Conservation (phyloP, 495 filamentous ascomycete species). For the Bombardia bombarda region DNA sequence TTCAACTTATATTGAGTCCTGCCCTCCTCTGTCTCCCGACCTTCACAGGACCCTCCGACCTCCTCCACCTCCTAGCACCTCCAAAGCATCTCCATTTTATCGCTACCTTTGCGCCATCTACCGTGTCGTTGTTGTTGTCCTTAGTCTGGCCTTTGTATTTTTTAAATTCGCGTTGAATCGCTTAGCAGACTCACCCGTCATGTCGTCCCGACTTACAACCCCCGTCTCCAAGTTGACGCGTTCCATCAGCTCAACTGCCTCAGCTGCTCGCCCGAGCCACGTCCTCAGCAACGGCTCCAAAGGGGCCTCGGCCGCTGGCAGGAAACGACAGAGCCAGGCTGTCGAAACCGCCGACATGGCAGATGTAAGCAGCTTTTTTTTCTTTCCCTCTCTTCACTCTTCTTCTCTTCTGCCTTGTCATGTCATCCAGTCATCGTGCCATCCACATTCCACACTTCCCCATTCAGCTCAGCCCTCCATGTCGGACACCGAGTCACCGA, state of each 20-base stretch:
- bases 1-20: constrained; percentile 13
- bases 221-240: constrained; percentile 38
- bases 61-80: too few species aligned
- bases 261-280: constrained; percentile 23
- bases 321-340: constrained; percentile 12
- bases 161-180: too few species aligned
- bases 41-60: too few species aligned
- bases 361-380: constrained; percentile 13
- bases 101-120: too few species aligned
- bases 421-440: too few species aligned
- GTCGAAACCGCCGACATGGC: constrained; percentile 11
- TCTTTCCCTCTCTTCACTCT: too few species aligned
- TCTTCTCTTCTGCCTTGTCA: too few species aligned
- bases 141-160: neutral
- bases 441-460: neutral
- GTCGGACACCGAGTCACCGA: constrained; percentile 5
- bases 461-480: too few species aligned
- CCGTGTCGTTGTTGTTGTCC: too few species aligned
- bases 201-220: constrained; percentile 32
- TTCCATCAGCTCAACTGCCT: constrained; percentile 32
- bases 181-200: constrained; percentile 3
- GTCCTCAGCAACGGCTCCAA: constrained; percentile 28
- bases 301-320: constrained; percentile 14
- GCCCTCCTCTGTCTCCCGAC: constrained; percentile 2
- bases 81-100: too few species aligned